A percentile compares a stretch with the other conserved stretches of the same genome.
Conservation (phyloP, 345 rosid genomes). For the Moricandia arvensis region DNA sequence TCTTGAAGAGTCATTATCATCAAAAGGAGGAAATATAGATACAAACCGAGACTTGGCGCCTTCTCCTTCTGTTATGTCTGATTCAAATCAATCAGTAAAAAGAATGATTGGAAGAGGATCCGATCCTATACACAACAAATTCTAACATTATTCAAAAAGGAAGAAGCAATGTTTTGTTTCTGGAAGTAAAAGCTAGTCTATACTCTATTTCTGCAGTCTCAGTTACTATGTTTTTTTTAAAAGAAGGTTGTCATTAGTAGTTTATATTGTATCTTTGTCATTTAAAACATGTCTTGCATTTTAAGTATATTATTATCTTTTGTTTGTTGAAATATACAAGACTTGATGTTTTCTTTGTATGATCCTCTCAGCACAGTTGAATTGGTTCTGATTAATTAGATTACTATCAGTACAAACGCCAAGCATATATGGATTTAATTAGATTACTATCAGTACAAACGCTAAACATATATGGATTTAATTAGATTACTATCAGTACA, state of each 20-base stretch:
- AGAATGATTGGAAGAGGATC: slow-evolving; percentile 72
- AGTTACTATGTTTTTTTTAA: background rate
- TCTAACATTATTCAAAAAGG: slow-evolving; percentile 33
- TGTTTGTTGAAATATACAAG: background rate
- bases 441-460: no score
- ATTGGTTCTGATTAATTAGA: no score
- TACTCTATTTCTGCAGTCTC: slow-evolving; percentile 1
- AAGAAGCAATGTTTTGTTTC: slow-evolving; percentile 11
- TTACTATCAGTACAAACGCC: no score
- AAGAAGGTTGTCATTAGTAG: slow-evolving; percentile 4
- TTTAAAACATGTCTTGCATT: background rate
- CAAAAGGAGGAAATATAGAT: slow-evolving; percentile 36
- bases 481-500: no score
- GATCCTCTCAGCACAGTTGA: no score
- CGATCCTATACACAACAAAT: slow-evolving; percentile 85
- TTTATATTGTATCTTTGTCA: background rate
- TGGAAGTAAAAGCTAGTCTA: slow-evolving; percentile 8
- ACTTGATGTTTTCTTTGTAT: background rate
- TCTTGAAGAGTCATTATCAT: slow-evolving; percentile 35
- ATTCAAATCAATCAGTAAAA: slow-evolving; percentile 62
- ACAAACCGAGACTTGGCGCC: slow-evolving; percentile 43
- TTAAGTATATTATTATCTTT: background rate
- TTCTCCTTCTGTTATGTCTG: slow-evolving; percentile 52
- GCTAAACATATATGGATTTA: no score
- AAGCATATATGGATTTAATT: no score